A percentile compares a stretch with the other conserved stretches of the same genome.
Conservation (phyloP, 2,329 filamentous ascomycete species). For the Dissoconium aciculare region DNA sequence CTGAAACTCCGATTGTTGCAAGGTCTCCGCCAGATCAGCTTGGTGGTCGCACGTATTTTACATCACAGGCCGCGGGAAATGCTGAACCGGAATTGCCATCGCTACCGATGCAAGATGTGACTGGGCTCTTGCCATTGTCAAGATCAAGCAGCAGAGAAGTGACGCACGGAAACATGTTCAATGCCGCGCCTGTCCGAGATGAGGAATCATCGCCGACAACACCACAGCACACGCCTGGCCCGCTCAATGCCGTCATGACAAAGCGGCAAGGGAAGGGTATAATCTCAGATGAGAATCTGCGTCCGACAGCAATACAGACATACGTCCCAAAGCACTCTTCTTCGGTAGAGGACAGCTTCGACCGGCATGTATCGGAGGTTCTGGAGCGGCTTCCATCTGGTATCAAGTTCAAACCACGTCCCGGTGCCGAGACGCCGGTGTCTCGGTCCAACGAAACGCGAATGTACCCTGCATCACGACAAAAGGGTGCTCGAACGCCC, state of each 20-base stretch:
- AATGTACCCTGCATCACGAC: constrained; percentile 10
- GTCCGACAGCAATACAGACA: background rate
- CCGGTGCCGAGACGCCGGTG: constrained; percentile 26
- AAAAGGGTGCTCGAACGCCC: constrained; percentile 8
- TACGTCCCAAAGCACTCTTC: background rate
- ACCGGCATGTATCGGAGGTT: constrained; percentile 35
- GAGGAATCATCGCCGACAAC: background rate
- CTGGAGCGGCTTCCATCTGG: constrained; percentile 36
- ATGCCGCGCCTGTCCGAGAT: too few relatives aligned
- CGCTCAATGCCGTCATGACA: constrained; percentile 30
- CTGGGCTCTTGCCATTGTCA: background rate
- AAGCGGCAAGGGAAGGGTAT: constrained; percentile 23
- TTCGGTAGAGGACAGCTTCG: constrained; percentile 31
- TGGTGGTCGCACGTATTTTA: too few relatives aligned
- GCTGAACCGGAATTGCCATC: background rate
- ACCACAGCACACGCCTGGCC: constrained; percentile 15
- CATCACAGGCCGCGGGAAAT: background rate
- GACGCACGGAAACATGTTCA: background rate
- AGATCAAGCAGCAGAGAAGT: background rate
- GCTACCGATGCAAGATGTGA: too few relatives aligned
- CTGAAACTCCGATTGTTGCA: background rate
- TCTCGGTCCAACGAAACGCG: constrained; percentile 11
- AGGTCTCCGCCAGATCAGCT: background rate
- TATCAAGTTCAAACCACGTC: constrained; percentile 54
- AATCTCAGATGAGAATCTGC: constrained; percentile 4